These are phyloP conservation scores for Clohesyomyces aquaticus DNA, from an alignment of 495 filamentous ascomycete species.

Conservation along the genomic window DNA sequence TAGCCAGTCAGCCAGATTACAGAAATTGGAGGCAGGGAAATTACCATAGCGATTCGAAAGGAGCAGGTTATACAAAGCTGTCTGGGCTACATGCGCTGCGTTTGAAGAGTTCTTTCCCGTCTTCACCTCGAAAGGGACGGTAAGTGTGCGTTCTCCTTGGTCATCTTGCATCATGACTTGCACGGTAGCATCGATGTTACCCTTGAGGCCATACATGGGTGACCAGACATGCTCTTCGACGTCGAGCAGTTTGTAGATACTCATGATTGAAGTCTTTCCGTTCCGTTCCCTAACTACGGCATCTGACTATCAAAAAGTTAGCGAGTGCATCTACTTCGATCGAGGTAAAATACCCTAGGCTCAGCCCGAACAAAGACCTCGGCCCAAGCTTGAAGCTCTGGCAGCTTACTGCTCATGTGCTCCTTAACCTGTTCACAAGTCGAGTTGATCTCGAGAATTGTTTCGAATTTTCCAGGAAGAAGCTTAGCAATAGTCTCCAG, in stretches of 20 bases:
- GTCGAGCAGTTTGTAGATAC: slow-evolving; percentile 89
- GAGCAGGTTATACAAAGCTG: slow-evolving; percentile 88
- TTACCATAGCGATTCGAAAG: slow-evolving; percentile 88
- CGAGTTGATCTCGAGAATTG: slow-evolving; percentile 81
- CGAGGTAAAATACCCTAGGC: slow-evolving; percentile 63
- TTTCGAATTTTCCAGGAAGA: slow-evolving; percentile 74
- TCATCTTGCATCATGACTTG: slow-evolving; percentile 80
- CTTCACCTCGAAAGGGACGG: slow-evolving; percentile 93
- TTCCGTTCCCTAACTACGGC: slow-evolving; percentile 80
- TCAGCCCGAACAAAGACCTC: slow-evolving; percentile 71
- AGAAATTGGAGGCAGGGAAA: slow-evolving; percentile 22
- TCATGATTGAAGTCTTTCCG: slow-evolving; percentile 72
- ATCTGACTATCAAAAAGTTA: slow-evolving; percentile 54
- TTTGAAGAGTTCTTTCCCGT: slow-evolving; percentile 80
- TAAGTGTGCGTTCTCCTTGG: slow-evolving; percentile 64
- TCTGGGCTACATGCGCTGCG: slow-evolving; percentile 84
- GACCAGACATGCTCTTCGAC: slow-evolving; percentile 98
- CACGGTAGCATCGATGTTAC: slow-evolving; percentile 97
- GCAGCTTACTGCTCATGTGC: slow-evolving; percentile 77
- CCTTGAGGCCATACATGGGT: slow-evolving; percentile 94
- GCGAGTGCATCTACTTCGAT: not conserved
- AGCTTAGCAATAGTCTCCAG: slow-evolving; percentile 64
- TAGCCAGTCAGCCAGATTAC: slow-evolving; percentile 39
- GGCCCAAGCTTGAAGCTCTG: slow-evolving; percentile 80
- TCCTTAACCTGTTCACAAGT: slow-evolving; percentile 70